Conservation (phyloP, 2,329 filamentous ascomycete genomes). For the Teratosphaeria gauchensis region DNA sequence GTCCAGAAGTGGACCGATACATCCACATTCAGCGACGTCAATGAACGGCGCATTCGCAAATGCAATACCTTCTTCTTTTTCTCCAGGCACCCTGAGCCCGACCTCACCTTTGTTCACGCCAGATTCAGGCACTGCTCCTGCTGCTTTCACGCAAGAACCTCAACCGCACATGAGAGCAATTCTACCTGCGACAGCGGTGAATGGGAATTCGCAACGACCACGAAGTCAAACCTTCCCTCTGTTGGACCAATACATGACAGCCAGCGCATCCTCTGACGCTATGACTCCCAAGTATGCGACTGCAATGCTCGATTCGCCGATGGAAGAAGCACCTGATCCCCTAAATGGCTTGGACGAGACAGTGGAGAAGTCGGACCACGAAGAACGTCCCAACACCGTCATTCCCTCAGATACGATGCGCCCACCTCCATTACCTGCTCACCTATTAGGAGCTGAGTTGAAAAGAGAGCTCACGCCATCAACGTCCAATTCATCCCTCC, state of each 20-base stretch:
- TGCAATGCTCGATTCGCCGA: conserved; percentile 28
- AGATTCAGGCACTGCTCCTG: conserved; percentile 53
- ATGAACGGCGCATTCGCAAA: conserved; percentile 60
- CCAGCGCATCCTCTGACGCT: conserved; percentile 42
- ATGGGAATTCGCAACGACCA: conserved; percentile 59
- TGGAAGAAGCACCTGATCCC: conserved; percentile 25
- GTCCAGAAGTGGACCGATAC: conserved; percentile 52
- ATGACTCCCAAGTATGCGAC: conserved; percentile 45
- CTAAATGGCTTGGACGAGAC: conserved; percentile 33
- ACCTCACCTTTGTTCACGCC: conserved; percentile 71
- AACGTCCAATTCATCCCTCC: conserved; percentile 22
- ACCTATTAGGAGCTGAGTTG: conserved; percentile 11
- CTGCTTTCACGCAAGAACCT: conserved; percentile 52
- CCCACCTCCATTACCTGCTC: conserved; percentile 35
- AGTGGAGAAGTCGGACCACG: conserved; percentile 24
- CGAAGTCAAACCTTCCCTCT: conserved; percentile 80
- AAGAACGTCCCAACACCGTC: conserved; percentile 16
- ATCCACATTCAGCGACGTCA: conserved; percentile 57
- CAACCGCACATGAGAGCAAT: conserved; percentile 27
- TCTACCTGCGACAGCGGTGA: conserved; percentile 35
- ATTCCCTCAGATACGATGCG: conserved; percentile 34
- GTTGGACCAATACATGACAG: conserved; percentile 50
- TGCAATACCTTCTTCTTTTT: conserved; percentile 56
- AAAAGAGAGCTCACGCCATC: conserved; percentile 18
- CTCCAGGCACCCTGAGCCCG: conserved; percentile 62